phyloP scores from a whole-genome alignment of 495 filamentous ascomycete species.

The Mytilinidion resinicola region DNA sequence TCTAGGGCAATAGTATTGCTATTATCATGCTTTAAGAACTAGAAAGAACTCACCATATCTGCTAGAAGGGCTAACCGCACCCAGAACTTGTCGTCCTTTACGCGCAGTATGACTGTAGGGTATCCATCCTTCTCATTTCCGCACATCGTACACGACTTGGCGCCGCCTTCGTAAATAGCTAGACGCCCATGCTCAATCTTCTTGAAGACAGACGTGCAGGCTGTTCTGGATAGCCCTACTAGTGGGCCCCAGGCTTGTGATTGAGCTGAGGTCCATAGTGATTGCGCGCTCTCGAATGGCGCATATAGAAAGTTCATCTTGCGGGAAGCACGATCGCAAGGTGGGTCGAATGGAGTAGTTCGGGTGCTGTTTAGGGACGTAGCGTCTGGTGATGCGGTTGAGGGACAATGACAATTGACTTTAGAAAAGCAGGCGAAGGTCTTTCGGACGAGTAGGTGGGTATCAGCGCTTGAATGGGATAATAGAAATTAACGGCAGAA shows the following conservation, averaged over 20 bases:
- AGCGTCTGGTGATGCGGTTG: no score
- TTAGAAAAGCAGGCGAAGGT: no score
- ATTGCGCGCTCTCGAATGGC: slow-evolving; percentile 18
- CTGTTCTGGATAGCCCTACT: slow-evolving; percentile 37
- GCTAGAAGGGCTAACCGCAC: slow-evolving; percentile 56
- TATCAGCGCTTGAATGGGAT: no score
- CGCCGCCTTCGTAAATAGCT: slow-evolving; percentile 36
- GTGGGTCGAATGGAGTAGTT: neutral
- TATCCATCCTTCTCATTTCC: slow-evolving; percentile 23
- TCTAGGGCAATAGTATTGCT: neutral
- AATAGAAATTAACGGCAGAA: no score
- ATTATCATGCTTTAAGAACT: neutral
- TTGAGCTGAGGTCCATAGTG: slow-evolving; percentile 28
- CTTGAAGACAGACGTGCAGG: slow-evolving; percentile 36
- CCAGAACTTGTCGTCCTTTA: slow-evolving; percentile 60
- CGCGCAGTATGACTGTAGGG: slow-evolving; percentile 41
- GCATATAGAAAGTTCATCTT: slow-evolving; percentile 20
- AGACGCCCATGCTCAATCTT: slow-evolving; percentile 40
- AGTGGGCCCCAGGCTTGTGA: slow-evolving; percentile 42
- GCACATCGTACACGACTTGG: slow-evolving; percentile 35
- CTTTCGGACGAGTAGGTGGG: no score
- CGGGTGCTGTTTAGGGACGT: neutral
- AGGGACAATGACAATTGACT: no score
- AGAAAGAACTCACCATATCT: slow-evolving; percentile 47
- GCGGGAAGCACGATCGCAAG: neutral